Percentiles rank a stretch among this genome's conserved stretches.
These are phyloP conservation scores for Vigna radiata DNA, from an alignment of 306 rosid genomes.

Conservation along the genomic window DNA sequence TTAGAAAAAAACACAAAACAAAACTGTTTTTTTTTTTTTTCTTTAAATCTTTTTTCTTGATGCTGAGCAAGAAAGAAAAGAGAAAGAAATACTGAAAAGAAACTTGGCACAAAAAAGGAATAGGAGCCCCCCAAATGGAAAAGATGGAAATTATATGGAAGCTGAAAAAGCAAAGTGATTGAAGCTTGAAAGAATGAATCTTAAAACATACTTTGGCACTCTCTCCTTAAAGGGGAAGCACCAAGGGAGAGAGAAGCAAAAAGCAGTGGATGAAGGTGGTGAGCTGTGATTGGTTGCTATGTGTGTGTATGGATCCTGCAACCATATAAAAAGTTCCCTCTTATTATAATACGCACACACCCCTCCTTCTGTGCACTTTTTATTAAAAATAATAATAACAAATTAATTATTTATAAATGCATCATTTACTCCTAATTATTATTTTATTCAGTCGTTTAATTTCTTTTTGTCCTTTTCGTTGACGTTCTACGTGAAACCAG, in stretches of 20 bases:
- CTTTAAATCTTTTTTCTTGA: conserved; percentile 27
- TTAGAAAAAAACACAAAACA: conserved; percentile 25
- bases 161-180: conserved; percentile 55
- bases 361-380: conserved; percentile 38
- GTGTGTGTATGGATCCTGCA: conserved; percentile 67
- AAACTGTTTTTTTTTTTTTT: neutral
- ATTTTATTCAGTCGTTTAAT: neutral
- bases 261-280: conserved; percentile 60
- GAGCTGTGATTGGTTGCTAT: conserved; percentile 67
- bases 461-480: neutral
- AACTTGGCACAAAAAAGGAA: conserved; percentile 39
- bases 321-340: conserved; percentile 58
- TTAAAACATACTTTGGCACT: conserved; percentile 41
- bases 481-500: conserved; percentile 35
- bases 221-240: conserved; percentile 34
- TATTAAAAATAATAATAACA: neutral
- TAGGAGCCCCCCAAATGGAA: conserved; percentile 44
- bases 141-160: conserved; percentile 39
- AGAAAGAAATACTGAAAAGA: conserved; percentile 36
- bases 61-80: conserved; percentile 52
- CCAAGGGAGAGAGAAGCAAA: conserved; percentile 25
- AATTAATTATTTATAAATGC: conserved; percentile 14
- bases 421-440: neutral
- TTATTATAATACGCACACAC: conserved; percentile 47
- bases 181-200: conserved; percentile 65